Conservation (phyloP, 2,329 filamentous ascomycete species). For the Fusarium xyrophilum region DNA sequence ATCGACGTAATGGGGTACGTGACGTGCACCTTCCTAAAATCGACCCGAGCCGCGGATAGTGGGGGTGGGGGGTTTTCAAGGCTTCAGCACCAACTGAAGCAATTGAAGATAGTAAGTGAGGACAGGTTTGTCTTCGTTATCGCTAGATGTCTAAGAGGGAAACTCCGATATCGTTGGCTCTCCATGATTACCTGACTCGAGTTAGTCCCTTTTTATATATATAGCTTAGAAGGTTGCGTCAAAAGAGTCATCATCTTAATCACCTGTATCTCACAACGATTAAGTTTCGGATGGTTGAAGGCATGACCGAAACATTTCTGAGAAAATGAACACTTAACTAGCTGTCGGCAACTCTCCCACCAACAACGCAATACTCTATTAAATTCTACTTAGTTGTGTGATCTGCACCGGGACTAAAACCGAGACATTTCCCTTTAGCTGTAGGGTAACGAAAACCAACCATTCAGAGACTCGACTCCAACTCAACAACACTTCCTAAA, state of each 20-base stretch:
- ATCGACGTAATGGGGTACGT: slow-evolving; percentile 37
- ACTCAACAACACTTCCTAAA: neutral
- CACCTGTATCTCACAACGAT: neutral
- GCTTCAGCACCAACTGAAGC: neutral
- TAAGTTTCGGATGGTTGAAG: neutral
- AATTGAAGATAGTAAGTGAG: neutral
- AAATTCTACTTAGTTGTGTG: neutral
- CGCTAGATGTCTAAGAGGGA: no score
- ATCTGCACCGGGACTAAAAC: neutral
- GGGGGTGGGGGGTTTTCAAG: slow-evolving; percentile 15
- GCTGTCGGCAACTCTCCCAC: neutral
- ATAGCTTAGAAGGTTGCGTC: accelerated
- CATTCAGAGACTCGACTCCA: slow-evolving; percentile 8
- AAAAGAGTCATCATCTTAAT: accelerated
- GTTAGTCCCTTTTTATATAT: accelerated
- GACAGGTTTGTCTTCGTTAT: neutral
- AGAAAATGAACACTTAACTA: neutral
- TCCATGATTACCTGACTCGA: accelerated
- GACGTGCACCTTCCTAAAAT: slow-evolving; percentile 32
- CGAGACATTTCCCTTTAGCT: neutral
- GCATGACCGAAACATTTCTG: neutral
- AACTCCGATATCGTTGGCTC: neutral
- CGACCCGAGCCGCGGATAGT: slow-evolving; percentile 25
- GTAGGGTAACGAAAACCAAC: neutral
- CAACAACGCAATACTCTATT: neutral